These are phyloP conservation scores for Salvia sclarea DNA, from an alignment of 305 asterid species.

Conservation along the genomic window DNA sequence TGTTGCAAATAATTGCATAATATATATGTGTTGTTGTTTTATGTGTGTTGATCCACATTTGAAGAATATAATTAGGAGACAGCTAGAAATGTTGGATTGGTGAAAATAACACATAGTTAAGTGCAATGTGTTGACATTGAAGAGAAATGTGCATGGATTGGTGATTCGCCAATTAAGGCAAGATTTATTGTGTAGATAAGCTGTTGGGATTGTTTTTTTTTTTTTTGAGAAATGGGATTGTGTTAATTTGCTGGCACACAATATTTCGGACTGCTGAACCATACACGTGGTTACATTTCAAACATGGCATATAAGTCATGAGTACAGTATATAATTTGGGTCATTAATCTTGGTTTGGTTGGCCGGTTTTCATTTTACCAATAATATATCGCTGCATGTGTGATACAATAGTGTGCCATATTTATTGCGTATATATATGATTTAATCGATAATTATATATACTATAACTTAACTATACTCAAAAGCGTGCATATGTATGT, in stretches of 20 bases:
- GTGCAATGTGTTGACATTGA: slow-evolving; percentile 18
- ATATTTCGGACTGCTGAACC: background rate
- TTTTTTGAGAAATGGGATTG: no score
- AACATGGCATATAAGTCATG: no score
- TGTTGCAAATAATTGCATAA: no score
- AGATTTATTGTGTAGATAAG: slow-evolving; percentile 25
- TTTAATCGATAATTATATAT: no score
- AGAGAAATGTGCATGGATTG: background rate
- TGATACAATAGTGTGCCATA: no score
- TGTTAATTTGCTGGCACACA: slow-evolving; percentile 19
- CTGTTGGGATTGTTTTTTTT: background rate
- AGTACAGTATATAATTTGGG: no score
- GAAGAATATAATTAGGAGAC: background rate
- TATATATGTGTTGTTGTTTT: no score
- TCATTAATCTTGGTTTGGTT: background rate
- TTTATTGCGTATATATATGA: no score
- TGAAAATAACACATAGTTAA: background rate
- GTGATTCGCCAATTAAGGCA: slow-evolving; percentile 37
- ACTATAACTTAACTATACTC: no score
- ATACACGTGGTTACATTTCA: background rate
- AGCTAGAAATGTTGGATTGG: slow-evolving; percentile 6
- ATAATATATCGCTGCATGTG: no score
- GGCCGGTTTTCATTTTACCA: background rate
- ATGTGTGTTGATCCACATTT: slow-evolving; percentile 1
- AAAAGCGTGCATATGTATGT: no score